Evolutionary conservation across 306 rosid species (phyloP), one percentile per base, ranked within the genome.

Genomic region (Prosopis cineraria): DNA sequence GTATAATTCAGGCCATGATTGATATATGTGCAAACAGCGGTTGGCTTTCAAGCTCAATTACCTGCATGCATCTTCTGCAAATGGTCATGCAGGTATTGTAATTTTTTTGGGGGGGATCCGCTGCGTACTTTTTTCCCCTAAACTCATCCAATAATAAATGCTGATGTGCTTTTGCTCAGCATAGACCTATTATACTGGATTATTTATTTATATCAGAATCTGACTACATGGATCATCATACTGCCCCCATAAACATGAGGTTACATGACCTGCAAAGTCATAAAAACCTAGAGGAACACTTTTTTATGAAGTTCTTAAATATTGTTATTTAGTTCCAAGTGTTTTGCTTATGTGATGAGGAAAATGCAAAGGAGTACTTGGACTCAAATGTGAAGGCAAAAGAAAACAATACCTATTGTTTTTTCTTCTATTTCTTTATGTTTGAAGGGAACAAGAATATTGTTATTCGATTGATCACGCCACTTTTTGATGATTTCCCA

Each of bases 21-120:
- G 98, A 95, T 84, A 91, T 95, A 78, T 92, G 98, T 78, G 95
- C 98, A 68, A 95, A 95, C 78, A 92, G 97, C 30, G 98, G 98
- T 70, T 95, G 98, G 98, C 93, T 95, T 68, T 88, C 92, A 34
- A 95, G 98, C 87, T 83, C 97, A 48, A 78, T 92, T 39, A 88
- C 92, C 31, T 95, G 98, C 87, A 95, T 95, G 97, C 97, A 85
- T 83, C 96, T 95, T 75, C 78, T 95, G 85, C 98, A 94, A 90
- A 94, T 94, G 98, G 86, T 94, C 89, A 88, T 94, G 89, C 96
- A 94, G 98, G 98, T 94, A 79, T 72, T 44, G 31, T 33, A 7
- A 19, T 82, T 82, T 69, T 27, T 85, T 77, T n/a, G 30, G 62
- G 5, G 3, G 24, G 16, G 37, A 34, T 65, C 74, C n/a, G 36